A percentile compares a stretch with the other conserved stretches of the same genome.
Conservation (phyloP, 352 stramenopile species). For the Phytophthora litchii region DNA sequence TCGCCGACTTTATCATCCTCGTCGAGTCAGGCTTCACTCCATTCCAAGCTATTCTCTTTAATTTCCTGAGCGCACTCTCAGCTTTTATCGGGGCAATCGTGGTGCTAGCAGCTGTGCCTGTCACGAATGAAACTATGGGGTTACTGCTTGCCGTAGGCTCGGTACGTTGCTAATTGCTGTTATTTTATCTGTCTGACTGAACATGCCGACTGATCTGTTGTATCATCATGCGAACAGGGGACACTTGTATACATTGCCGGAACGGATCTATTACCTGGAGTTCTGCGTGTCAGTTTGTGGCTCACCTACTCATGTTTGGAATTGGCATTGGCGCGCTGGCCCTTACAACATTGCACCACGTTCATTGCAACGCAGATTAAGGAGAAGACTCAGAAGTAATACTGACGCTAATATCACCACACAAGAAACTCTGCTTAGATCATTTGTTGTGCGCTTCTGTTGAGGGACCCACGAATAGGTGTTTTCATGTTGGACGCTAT, state of each 20-base stretch:
- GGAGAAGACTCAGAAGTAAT: background rate
- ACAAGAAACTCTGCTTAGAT: no score
- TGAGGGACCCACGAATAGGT: no score
- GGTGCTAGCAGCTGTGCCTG: conserved; percentile 56
- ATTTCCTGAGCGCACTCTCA: conserved; percentile 82
- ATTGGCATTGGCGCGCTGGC: conserved; percentile 76
- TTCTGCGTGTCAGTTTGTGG: conserved; percentile 51
- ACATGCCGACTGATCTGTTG: background rate
- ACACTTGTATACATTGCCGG: conserved; percentile 74
- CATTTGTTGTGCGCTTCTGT: background rate
- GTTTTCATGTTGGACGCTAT: no score
- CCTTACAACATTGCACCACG: conserved; percentile 86
- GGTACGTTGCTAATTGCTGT: conserved; percentile 45
- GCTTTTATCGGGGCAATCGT: conserved; percentile 77
- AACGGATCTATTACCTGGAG: conserved; percentile 65
- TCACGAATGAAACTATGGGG: conserved; percentile 70
- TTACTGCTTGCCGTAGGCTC: conserved; percentile 74
- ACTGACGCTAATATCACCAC: background rate
- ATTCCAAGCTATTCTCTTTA: conserved; percentile 72
- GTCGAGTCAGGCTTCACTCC: conserved; percentile 69
- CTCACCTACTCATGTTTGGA: conserved; percentile 54
- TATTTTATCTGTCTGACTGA: background rate
- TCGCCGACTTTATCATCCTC: conserved; percentile 89
- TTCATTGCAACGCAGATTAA: conserved; percentile 76
- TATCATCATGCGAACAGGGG: conserved; percentile 33